phyloP scores from a whole-genome alignment of 768 basidiomycete genomes.

The Russula virescens region DNA sequence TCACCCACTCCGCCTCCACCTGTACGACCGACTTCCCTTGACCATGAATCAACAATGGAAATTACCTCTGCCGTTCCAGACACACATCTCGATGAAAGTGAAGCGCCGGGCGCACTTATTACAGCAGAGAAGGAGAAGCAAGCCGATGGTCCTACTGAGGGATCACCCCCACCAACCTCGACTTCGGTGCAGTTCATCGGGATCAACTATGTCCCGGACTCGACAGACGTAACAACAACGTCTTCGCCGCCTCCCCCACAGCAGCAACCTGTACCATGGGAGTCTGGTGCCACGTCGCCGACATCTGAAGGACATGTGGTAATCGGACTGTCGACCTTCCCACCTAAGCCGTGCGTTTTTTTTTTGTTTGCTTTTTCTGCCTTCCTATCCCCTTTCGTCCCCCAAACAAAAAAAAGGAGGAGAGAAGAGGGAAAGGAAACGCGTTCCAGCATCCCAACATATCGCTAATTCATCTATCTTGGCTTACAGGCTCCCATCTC shows the following conservation, averaged over 20 bases:
- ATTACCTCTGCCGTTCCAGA: constrained; percentile 1
- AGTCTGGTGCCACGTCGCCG: constrained; percentile 44
- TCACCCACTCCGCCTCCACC: background rate
- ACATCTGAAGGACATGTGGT: constrained; percentile 25
- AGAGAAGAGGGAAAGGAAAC: background rate
- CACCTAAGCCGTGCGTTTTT: constrained; percentile 20
- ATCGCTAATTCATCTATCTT: too few relatives aligned
- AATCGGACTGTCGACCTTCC: constrained; percentile 1
- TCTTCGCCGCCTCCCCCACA: constrained; percentile 44
- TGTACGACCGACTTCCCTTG: background rate
- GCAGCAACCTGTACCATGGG: constrained; percentile 61
- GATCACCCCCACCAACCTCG: background rate
- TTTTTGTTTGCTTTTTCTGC: background rate
- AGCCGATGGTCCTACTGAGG: background rate
- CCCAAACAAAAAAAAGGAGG: too few relatives aligned
- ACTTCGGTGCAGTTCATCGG: constrained; percentile 19
- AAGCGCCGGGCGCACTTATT: background rate
- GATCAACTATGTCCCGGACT: constrained; percentile 21
- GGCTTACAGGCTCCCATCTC: background rate
- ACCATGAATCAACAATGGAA: constrained; percentile 8
- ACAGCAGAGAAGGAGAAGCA: constrained; percentile 11
- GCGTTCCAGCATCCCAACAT: too few relatives aligned
- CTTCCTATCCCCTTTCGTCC: background rate
- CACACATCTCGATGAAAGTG: background rate
- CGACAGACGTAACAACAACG: constrained; percentile 34